Percentiles rank a stretch among this genome's conserved stretches.
phyloP scores from a whole-genome alignment of 208 protist genomes.

The Phytomonas francai region DNA sequence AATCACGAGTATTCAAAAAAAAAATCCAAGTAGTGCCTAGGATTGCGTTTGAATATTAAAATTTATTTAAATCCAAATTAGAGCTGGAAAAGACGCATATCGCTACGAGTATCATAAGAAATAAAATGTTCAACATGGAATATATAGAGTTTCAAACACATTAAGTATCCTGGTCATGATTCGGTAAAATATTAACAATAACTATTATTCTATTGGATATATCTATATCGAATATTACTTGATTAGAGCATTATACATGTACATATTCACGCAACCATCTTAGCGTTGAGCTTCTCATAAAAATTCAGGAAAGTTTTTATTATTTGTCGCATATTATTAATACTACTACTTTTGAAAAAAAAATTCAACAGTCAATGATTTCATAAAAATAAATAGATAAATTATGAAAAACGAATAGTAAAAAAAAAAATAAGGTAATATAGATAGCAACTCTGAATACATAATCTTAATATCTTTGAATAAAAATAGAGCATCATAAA shows the following conservation, averaged over 20 bases:
- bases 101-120: conserved; percentile 6
- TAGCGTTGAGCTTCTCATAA: background rate
- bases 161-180: conserved; percentile 3
- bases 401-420: conserved; percentile 3
- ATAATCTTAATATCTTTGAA: background rate
- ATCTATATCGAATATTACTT: background rate
- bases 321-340: background rate
- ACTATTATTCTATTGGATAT: too few relatives aligned
- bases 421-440: background rate
- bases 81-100: background rate
- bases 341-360: background rate
- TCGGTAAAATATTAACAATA: background rate
- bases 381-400: background rate
- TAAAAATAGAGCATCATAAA: background rate
- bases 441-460: background rate
- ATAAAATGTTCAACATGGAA: background rate
- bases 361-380: background rate
- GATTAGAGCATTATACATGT: background rate
- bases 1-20: conserved; percentile 3
- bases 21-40: conserved; percentile 1
- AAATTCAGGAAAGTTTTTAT: background rate
- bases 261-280: background rate
- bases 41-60: background rate
- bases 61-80: background rate
- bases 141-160: conserved; percentile 1